Base-by-base conservation (phyloP, 768 basidiomycete species). In the Serendipita vermifera region DNA sequence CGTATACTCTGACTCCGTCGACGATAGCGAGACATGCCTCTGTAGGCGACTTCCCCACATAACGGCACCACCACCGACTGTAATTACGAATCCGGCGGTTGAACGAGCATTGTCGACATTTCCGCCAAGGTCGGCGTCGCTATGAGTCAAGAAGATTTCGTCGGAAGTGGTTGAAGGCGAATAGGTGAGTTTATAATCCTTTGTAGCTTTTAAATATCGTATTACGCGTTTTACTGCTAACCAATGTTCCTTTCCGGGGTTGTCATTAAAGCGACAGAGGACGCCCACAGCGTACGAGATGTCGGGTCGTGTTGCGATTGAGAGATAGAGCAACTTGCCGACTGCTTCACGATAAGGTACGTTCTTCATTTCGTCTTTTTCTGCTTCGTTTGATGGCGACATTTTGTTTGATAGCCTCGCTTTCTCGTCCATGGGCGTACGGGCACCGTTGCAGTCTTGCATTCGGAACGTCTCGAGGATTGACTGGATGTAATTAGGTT, bases 1-100 rank as follows among this genome's bases (percentile, higher is more conserved):
- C 13, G 74, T 65, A 61, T 73, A 76, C 64, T 77, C 75, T 0
- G 73, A 70, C 59, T 78, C 72, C 2, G 65, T 66, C 0, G 69
- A 73, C 0, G 73, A 77, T 0, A 66, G 60, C 0, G 76, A 62
- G 22, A 75, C 64, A 1, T 66, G 65, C 1, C 58, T 39, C 61
- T 79, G 77, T 43, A 69, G 65, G 43, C 68, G 65, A 0, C 70
- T 69, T 22, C 62, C 62, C 75, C 77, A 79, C 2, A 65, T 59
- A 3, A 77, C 62, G 2, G 69, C 62, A 3, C 68, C 72, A 0
- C 70, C 68, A 22, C 61, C 62, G 35, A 71, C 51, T 6, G 64
- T 62, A 64, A 64, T 70, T 7, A 54, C 66, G 57, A 60, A 71
- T 15, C 67, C 71, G 32, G 57, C 71, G 9, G 61, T 66, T 5